Evolutionary conservation across 2,329 filamentous ascomycete genomes (phyloP).

Genomic region (Thermomyces lanuginosus): DNA sequence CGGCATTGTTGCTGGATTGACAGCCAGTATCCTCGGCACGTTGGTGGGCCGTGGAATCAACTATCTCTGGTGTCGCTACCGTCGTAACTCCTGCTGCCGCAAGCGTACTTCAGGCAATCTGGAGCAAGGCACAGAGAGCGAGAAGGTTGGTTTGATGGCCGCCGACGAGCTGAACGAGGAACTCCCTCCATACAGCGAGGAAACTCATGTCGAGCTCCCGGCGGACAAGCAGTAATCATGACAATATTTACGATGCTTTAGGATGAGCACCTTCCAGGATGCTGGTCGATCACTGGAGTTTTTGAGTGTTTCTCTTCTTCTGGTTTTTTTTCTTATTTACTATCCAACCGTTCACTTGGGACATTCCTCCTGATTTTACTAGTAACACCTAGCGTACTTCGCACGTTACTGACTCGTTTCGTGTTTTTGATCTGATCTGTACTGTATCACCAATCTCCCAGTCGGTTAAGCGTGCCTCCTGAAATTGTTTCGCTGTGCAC

Average conservation of each 20-base stretch:
- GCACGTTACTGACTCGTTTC: too few species aligned
- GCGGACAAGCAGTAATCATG: too few species aligned
- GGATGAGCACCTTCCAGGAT: too few species aligned
- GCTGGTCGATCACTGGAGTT: too few species aligned
- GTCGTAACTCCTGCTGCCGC: slow-evolving; percentile 13
- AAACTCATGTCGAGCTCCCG: slow-evolving; percentile 12
- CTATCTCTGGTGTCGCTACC: slow-evolving; percentile 29
- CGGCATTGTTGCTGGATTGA: slow-evolving; percentile 30
- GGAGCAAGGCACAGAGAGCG: slow-evolving; percentile 23
- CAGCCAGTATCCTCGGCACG: slow-evolving; percentile 31
- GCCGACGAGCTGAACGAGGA: slow-evolving; percentile 15
- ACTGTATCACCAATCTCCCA: too few species aligned
- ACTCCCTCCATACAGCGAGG: slow-evolving; percentile 23
- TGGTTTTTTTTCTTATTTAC: slow-evolving; percentile 2
- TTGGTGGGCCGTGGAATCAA: slow-evolving; percentile 31
- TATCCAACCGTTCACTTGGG: too few species aligned
- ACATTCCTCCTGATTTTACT: too few species aligned
- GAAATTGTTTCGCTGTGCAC: too few species aligned
- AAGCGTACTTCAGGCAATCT: slow-evolving; percentile 12
- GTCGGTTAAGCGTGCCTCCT: too few species aligned
- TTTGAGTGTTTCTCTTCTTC: slow-evolving; percentile 1
- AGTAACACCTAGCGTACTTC: too few species aligned
- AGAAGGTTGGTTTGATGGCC: slow-evolving; percentile 28
- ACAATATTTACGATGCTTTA: too few species aligned
- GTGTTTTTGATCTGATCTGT: too few species aligned